phyloP scores from a whole-genome alignment of 2,329 filamentous ascomycete genomes.

The Pseudopyricularia cyperi region DNA sequence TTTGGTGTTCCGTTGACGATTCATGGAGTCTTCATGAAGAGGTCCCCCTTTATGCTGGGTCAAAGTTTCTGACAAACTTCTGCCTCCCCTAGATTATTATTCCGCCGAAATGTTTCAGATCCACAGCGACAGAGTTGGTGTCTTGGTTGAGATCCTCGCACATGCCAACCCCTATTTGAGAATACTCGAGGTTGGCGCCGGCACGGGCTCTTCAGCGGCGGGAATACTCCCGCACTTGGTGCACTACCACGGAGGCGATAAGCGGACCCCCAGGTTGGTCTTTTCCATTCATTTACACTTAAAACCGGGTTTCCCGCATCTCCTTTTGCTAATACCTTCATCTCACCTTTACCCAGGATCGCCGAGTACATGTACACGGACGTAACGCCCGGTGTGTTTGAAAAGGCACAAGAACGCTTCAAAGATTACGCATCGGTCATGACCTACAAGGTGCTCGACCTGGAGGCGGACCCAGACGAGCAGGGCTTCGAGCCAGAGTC shows the following conservation, averaged over 20 bases:
- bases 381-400: slow-evolving; percentile 23
- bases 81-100: not conserved
- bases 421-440: slow-evolving; percentile 11
- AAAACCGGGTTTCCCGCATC: no score
- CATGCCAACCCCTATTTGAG: slow-evolving; percentile 18
- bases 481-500: slow-evolving; percentile 13
- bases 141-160: slow-evolving; percentile 3
- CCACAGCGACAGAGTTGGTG: not conserved
- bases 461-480: slow-evolving; percentile 14
- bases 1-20: no score
- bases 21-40: no score
- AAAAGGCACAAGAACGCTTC: slow-evolving; percentile 15
- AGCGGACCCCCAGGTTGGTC: not conserved
- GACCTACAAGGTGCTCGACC: slow-evolving; percentile 19
- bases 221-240: slow-evolving; percentile 8
- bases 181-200: slow-evolving; percentile 23
- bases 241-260: not conserved
- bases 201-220: slow-evolving; percentile 18
- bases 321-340: no score
- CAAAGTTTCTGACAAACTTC: no score
- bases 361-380: slow-evolving; percentile 22
- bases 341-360: no score
- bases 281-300: no score
- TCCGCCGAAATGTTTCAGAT: not conserved
- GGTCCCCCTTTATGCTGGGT: no score